Evolutionary conservation across 75 land plant species (phyloP), one percentile per base, ranked within the genome.

Genomic region (Pinus tabuliformis): DNA sequence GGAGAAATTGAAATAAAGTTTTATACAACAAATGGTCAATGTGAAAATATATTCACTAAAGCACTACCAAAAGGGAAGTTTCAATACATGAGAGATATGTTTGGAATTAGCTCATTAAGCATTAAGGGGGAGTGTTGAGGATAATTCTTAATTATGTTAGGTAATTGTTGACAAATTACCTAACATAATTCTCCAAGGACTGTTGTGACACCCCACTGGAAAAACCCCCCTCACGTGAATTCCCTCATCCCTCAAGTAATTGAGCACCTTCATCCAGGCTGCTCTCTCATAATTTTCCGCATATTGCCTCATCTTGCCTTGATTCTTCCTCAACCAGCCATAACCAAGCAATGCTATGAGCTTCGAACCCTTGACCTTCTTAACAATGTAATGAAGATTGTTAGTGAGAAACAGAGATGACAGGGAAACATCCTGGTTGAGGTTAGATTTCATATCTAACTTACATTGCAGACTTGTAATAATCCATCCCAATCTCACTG

Each of bases 361-460:
- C 54, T 84, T 79, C 2, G 85, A 86, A 22, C 72, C 73, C 6
- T 79, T 81, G 75, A 86, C 88, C 68, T 74, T 84, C n/a, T 79
- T 18, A 21, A 84, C 77, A 6, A 91, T 73, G 87, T 91, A 85
- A 24, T 84, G 72, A 26, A 91, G 81, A 77, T 91, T 91, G 80
- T 91, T 91, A 42, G 82, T 80, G n/a, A 91, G 74, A 76, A 91
- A 91, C 7, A 91, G 77, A 63, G 84, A 80, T 1, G 89, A 73
- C 0, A 88, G 66, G 0, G 87, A 72, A 3, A 72, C 72, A 76
- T 86, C 85, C 59, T 88, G 82, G 87, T 89, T 86, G 6, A 75
- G 81, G 78, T 89, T 79, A 2, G 91, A 81, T 66, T 89, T 88
- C 18, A 37, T 57, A 68, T 91, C 91, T 17, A 91, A 78, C 58